Base-by-base conservation (phyloP, 345 rosid species). In the Rhodamnia rubescens region DNA sequence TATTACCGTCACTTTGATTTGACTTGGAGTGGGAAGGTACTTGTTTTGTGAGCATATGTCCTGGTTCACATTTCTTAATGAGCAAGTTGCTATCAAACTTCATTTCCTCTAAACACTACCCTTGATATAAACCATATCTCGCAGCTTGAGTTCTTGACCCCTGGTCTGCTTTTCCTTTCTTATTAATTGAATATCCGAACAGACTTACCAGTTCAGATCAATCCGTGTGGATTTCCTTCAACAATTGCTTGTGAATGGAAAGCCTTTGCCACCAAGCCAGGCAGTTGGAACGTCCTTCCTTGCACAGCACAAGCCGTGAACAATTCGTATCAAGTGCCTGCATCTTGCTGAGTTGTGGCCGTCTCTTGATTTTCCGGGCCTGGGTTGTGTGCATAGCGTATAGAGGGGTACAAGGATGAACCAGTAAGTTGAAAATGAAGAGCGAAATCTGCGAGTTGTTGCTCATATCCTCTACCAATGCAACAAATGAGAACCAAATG, bases 221-320 rank as follows among this genome's bases (percentile, higher is more conserved):
- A 85, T 93, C 84, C 96, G 96, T 1, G 94, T 94, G 84, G 96
- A 93, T 89, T 94, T 94, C 88, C 84, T 87, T 53, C 92, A 93
- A 90, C 95, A 93, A 89, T 86, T 94, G 82, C 87, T 93, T n/a
- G 92, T 94, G 83, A 94, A 92, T 51, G 96, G 95, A 61, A 90
- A 91, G 83, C 86, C 87, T 61, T 86, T 92, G 80, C 82, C 90
- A 18, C 88, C 92, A 7, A 86, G 69, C 78, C 90, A 90, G 51
- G 88, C 89, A 4, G 85, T 89, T 58, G 90, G 88, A 21, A 85
- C 92, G 58, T 92, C 94, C 4, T 88, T 94, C 82, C 88, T 80
- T 84, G 96, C 96, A n/a, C 96, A 93, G 61, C 93, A 93, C 83
- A 94, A 92, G 88, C 93, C 96, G 16, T 94, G 88, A 91, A 83